Percentiles rank a stretch among this genome's conserved stretches.
Conservation (phyloP, 768 basidiomycete genomes). For the Psilocybe azurescens region DNA sequence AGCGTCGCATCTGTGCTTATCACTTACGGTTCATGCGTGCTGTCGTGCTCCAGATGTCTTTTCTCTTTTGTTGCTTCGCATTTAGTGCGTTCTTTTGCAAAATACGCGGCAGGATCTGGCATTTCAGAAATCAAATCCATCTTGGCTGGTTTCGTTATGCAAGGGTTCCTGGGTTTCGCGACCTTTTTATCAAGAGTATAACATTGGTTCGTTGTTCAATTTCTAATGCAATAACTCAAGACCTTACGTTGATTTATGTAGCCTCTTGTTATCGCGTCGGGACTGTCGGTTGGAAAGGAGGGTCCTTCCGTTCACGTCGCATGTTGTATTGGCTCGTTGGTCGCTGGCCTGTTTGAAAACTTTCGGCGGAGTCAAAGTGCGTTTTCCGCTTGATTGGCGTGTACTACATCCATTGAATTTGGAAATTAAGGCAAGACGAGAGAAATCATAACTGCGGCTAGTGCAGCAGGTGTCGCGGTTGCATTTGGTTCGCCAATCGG, state of each 20-base stretch:
- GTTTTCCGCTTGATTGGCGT: conserved; percentile 25
- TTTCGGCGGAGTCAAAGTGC: conserved; percentile 90
- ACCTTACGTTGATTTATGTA: conserved; percentile 34
- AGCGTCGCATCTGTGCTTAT: neutral
- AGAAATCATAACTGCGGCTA: conserved; percentile 93
- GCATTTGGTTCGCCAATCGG: conserved; percentile 99
- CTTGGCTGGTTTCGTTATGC: conserved; percentile 95
- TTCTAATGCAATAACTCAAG: neutral
- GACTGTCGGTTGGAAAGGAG: conserved; percentile 96
- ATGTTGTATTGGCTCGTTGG: conserved; percentile 88
- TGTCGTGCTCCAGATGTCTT: conserved; percentile 52
- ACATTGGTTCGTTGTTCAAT: conserved; percentile 69
- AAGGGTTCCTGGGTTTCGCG: conserved; percentile 88
- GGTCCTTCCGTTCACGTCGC: conserved; percentile 98
- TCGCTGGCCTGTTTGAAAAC: conserved; percentile 82
- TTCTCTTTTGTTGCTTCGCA: conserved; percentile 91
- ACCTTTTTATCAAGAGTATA: conserved; percentile 95
- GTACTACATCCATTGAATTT: conserved; percentile 17
- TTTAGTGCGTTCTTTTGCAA: conserved; percentile 87
- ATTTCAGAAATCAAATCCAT: conserved; percentile 99
- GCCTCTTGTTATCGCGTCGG: conserved; percentile 97
- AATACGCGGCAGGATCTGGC: conserved; percentile 96
- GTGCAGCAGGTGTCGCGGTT: conserved; percentile 97
- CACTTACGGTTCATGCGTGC: neutral
- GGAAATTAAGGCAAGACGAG: conserved; percentile 69